phyloP scores from a whole-genome alignment of 352 stramenopile species.

The Globisporangium cylindrosporum region DNA sequence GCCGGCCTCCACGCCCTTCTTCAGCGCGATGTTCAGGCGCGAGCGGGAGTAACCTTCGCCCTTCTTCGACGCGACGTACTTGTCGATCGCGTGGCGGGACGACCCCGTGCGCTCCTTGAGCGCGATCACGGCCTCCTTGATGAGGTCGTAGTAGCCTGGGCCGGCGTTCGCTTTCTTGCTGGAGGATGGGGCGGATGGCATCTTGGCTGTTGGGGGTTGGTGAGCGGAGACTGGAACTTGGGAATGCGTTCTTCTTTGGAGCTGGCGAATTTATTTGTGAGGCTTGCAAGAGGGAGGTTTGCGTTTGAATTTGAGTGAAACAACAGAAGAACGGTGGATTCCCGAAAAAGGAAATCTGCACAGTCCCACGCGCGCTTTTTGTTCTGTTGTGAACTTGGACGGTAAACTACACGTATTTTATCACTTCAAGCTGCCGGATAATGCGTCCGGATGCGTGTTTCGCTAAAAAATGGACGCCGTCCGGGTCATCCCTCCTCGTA shows the following conservation, averaged over 20 bases:
- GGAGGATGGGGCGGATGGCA: constrained; percentile 37
- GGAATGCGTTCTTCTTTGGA: constrained; percentile 21
- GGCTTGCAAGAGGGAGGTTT: neutral
- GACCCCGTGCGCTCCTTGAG: constrained; percentile 92
- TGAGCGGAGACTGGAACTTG: constrained; percentile 10
- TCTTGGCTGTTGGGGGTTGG: constrained; percentile 19
- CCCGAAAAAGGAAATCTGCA: neutral
- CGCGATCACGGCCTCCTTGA: constrained; percentile 90
- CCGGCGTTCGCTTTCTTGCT: constrained; percentile 64
- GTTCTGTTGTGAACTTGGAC: neutral
- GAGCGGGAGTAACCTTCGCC: constrained; percentile 73
- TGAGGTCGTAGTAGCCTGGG: constrained; percentile 89
- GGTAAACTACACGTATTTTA: constrained; percentile 12
- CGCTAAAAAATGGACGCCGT: neutral
- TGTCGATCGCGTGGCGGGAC: constrained; percentile 92
- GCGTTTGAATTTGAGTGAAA: neutral
- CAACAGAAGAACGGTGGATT: neutral
- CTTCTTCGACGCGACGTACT: constrained; percentile 90
- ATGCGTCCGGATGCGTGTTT: constrained; percentile 6
- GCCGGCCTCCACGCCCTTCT: constrained; percentile 85
- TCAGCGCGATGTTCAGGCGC: constrained; percentile 87
- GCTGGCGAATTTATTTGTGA: constrained; percentile 45
- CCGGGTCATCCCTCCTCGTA: constrained; percentile 9
- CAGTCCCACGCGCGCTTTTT: constrained; percentile 1
- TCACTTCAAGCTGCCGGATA: constrained; percentile 18